Conservation (phyloP, 2,329 filamentous ascomycete species). For the Rugonectria rugulosa region DNA sequence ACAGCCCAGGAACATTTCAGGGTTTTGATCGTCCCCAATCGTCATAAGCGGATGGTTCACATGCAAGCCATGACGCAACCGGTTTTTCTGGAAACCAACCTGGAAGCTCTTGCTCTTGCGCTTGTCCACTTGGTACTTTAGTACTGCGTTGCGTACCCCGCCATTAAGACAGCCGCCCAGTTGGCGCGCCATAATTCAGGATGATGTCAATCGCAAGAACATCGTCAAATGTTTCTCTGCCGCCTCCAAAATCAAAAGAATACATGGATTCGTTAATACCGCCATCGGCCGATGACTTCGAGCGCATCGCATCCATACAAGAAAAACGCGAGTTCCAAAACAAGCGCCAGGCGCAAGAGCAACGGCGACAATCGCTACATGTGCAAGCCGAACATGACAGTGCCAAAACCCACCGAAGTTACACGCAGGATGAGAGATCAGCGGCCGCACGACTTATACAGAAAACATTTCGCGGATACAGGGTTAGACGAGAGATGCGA, state of each 20-base stretch:
- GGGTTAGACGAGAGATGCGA: conserved; percentile 72
- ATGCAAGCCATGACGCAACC: conserved; percentile 33
- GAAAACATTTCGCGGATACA: conserved; percentile 80
- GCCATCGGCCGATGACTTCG: conserved; percentile 55
- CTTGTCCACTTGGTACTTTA: no score
- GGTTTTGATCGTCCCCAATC: background rate
- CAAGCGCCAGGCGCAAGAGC: conserved; percentile 50
- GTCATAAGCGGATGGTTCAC: conserved; percentile 8
- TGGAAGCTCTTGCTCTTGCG: conserved; percentile 25
- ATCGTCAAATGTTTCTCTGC: conserved; percentile 24
- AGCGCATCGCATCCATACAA: conserved; percentile 58
- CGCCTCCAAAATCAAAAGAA: conserved; percentile 43
- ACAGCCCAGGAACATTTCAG: background rate
- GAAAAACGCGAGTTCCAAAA: conserved; percentile 54
- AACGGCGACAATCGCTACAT: conserved; percentile 46
- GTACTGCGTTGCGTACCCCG: conserved; percentile 24
- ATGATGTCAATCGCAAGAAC: conserved; percentile 27
- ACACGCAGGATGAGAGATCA: conserved; percentile 35
- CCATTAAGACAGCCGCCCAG: conserved; percentile 25
- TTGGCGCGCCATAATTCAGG: conserved; percentile 6
- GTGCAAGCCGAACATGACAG: conserved; percentile 38
- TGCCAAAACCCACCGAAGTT: conserved; percentile 24
- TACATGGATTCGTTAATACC: conserved; percentile 61
- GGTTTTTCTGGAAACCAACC: conserved; percentile 35
- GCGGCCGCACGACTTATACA: conserved; percentile 67